Evolutionary conservation across 768 basidiomycete genomes (phyloP), one percentile per base, ranked within the genome.

Genomic region (Suillus variegatus): DNA sequence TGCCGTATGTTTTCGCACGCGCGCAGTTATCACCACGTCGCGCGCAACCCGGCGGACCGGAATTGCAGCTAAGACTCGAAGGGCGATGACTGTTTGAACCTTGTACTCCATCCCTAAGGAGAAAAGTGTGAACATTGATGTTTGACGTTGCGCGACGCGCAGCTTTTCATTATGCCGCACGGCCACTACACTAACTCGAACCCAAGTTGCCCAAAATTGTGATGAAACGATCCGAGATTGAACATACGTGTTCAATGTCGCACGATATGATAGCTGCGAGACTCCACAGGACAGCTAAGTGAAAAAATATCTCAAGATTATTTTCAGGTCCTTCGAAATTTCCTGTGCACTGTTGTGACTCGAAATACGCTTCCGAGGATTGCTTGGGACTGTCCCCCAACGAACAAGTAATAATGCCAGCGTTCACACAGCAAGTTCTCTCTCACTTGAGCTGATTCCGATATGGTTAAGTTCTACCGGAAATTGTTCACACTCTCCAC

Each of bases 91-190:
- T 52, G 47, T 38, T 65, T 66, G n/a, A 46, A 63, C 51, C 58
- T 47, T 44, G 52, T 47, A 10, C 18, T 60, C 58, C n/a, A 66
- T 61, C 64, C 57, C 40, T 64, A 64, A 44, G 28, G 64, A 64
- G 62, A 60, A 60, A 60, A 60, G 58, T 28, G 40, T 43, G 57
- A 63, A n/a, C 32, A 68, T 68, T 76, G 74, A 77, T 75, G 72
- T 49, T 73, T 72, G 67, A 72, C 74, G 71, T 65, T 62, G 66
- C 63, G 49, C 56, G 10, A 46, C 57, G 68, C 72, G 40, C 70
- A 70, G 74, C 75, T 67, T 67, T 66, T 61, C 49, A 20, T 65
- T 70, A 49, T 55, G 18, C 9, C 9, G 65, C 60, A 75, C 71
- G 22, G 74, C 74, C 72, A 65, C 60, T 20, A 14, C 60, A 43